A percentile compares a stretch with the other conserved stretches of the same genome.
Evolutionary conservation across 768 basidiomycete species (phyloP).

Genomic region (Suillus spraguei): DNA sequence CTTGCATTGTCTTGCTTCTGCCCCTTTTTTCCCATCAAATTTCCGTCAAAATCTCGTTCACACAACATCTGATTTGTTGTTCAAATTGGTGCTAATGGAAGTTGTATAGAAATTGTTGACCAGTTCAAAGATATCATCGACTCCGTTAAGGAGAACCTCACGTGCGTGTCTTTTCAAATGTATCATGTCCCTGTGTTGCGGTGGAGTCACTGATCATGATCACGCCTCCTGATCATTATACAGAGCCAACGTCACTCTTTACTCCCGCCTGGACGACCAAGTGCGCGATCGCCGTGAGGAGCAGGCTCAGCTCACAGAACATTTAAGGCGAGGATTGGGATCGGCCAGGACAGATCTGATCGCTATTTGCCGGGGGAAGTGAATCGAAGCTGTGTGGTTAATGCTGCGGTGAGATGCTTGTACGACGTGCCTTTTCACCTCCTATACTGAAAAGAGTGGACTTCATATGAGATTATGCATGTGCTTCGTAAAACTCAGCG

Average conservation of each 20-base stretch:
- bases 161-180: slow-evolving; percentile 21
- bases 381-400: slow-evolving; percentile 2
- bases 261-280: slow-evolving; percentile 21
- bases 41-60: slow-evolving; percentile 18
- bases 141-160: slow-evolving; percentile 31
- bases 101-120: slow-evolving; percentile 4
- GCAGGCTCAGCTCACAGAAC: slow-evolving; percentile 22
- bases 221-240: slow-evolving; percentile 4
- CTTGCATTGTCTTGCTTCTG: slow-evolving; percentile 1
- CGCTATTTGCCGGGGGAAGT: slow-evolving; percentile 10
- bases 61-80: slow-evolving; percentile 20
- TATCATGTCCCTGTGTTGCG: not conserved
- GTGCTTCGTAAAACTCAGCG: slow-evolving; percentile 1
- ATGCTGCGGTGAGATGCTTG: slow-evolving; percentile 3
- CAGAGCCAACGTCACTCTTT: slow-evolving; percentile 26
- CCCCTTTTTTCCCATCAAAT: slow-evolving; percentile 25
- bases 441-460: not conserved
- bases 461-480: slow-evolving; percentile 3
- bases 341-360: slow-evolving; percentile 18
- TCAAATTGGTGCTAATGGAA: not conserved
- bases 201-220: slow-evolving; percentile 15
- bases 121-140: slow-evolving; percentile 12
- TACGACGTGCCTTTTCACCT: slow-evolving; percentile 2
- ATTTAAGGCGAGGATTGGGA: slow-evolving; percentile 19
- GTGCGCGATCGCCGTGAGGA: slow-evolving; percentile 25